Evolutionary conservation across 306 rosid genomes (phyloP), one percentile per base, ranked within the genome.

Genomic region (Glycine latifolia): DNA sequence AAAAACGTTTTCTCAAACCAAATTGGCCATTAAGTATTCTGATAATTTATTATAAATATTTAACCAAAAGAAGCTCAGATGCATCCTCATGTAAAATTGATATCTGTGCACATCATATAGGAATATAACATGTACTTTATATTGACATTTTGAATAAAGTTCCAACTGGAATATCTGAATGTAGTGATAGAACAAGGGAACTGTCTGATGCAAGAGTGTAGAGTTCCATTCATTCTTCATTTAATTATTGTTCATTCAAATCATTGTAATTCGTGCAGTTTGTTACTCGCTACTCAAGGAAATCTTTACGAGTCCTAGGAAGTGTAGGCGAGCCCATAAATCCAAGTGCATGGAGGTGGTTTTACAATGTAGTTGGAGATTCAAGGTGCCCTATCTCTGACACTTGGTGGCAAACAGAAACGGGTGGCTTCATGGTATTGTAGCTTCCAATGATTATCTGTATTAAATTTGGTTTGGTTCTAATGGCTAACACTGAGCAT

Each of bases 291-390:
- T 89, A 89, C 97, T 87, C 94, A 0, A 88, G 98, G 84, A 91
- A 93, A 90, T 92, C 99, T 20, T 90, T 96, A 62, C 87, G 99
- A 60, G 90, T 96, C 31, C 89, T 96, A 62, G 99, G 98, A 83
- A 96, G 98, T 83, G 99, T 93, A 13, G 99, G 99, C 37, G 99
- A 96, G 88, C 99, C 99, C 76, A 96, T 96, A 83, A 96, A 96
- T 88, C 99, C 99, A 75, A 93, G 99, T 87, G 97, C 99, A 79
- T 96, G 99, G 99, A 96, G 98, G 99, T 96, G 99, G 99, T 93
- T 85, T 86, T 96, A 81, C 89, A 92, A 96, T 73, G 89, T 93
- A 56, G 94, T 96, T 78, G 99, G 99, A 84, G 94, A 92, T 88
- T 87, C 98, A 37, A 90, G 91, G 81, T 96, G 99, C 87, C 99